A percentile compares a stretch with the other conserved stretches of the same genome.
Conservation (phyloP, 2,329 filamentous ascomycete species). For the Alternaria brassicae region DNA sequence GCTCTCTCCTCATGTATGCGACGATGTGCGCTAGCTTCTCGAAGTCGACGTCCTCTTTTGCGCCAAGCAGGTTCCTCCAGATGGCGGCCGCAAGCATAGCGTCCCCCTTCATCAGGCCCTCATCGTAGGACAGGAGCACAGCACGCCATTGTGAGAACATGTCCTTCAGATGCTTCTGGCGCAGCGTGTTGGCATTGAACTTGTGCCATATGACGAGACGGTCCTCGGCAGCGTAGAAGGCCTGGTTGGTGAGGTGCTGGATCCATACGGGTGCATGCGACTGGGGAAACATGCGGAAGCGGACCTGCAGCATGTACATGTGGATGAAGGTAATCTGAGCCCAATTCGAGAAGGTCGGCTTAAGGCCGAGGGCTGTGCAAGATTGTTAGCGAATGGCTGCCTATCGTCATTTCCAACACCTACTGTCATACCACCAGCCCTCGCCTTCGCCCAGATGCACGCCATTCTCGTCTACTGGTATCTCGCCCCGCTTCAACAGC, state of each 20-base stretch:
- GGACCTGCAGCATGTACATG: constrained; percentile 88
- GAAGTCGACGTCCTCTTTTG: constrained; percentile 67
- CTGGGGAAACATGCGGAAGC: constrained; percentile 78
- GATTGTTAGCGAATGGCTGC: constrained; percentile 18
- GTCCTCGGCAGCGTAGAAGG: constrained; percentile 88
- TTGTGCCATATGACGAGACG: constrained; percentile 83
- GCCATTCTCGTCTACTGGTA: constrained; percentile 76
- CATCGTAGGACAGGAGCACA: constrained; percentile 81
- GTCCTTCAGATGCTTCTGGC: constrained; percentile 77
- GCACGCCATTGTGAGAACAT: constrained; percentile 94
- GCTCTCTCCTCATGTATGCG: constrained; percentile 66
- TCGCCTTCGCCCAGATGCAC: constrained; percentile 80
- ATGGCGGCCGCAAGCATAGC: constrained; percentile 80
- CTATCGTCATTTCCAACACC: constrained; percentile 27
- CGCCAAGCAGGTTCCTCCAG: constrained; percentile 94
- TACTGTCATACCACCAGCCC: constrained; percentile 85
- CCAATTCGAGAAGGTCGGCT: constrained; percentile 93
- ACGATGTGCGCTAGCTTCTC: constrained; percentile 67
- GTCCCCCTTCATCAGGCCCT: constrained; percentile 78
- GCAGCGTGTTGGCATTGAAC: constrained; percentile 61
- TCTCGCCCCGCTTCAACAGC: constrained; percentile 68
- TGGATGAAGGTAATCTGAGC: constrained; percentile 95
- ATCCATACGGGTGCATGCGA: constrained; percentile 78
- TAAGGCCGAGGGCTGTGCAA: constrained; percentile 73
- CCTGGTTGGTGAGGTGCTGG: constrained; percentile 91